Evolutionary conservation across 2,329 filamentous ascomycete genomes (phyloP), one percentile per base, ranked within the genome.

Genomic region (Microcera coccophila): DNA sequence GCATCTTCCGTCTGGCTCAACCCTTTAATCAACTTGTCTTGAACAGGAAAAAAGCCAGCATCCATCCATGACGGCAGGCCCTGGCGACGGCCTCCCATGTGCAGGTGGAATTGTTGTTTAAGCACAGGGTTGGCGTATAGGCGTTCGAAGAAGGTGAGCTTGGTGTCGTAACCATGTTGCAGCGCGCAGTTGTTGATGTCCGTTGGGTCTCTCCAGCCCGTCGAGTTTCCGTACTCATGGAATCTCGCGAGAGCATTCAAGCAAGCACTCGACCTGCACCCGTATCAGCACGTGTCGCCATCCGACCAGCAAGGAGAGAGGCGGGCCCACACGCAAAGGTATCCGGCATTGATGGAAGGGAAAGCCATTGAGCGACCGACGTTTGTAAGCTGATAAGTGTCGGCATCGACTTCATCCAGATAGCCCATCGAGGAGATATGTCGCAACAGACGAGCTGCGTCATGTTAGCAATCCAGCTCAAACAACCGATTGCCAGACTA

Each of bases 371-470:
- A 59, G 32, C 56, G 65, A 33, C 60, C 57, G 41, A 67, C 70
- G 52, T 65, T 69, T 41, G 64, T 71, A 0, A 61, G 54, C 48
- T 53, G 49, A 49, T 70, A 72, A 20, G 62, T 57, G 33, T 71
- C 64, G 0, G 45, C 38, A 1, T 53, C 63, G 1, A 58, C 57
- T 45, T 71, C 66, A 1, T 53, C 51, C 35, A 71, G 52, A 45
- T 70, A 66, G 1, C 68, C 67, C 62, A 70, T 68, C 1, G 66
- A 61, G 1, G 53, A 58, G 1, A 70, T 46, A 41, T 71, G 68
- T 12, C 62, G 54, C 52, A 71, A 53, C 22, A 70, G 48, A 8
- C 65, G 64, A 3, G 60, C 52, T 18, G 58, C 7, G 15, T 8
- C 7, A 26, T 12, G 22, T 9, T 7, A 10, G 8, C 9, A n/a